These are phyloP conservation scores for Ascomycota sp. DNA, from an alignment of 2,329 filamentous ascomycete species.

Conservation along the genomic window DNA sequence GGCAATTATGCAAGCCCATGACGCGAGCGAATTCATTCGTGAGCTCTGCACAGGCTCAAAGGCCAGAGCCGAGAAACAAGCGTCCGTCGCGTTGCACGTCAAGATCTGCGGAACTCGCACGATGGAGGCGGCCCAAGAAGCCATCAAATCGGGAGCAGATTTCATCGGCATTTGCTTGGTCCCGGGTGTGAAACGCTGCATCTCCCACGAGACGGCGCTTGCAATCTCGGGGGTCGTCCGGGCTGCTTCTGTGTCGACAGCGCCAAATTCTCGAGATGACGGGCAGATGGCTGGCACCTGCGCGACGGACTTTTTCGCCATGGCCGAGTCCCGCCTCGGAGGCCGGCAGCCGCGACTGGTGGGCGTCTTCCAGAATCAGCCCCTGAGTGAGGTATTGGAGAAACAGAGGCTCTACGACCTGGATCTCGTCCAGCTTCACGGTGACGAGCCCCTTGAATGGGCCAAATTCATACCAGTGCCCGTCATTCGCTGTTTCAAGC, in stretches of 20 bases:
- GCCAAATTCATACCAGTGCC: conserved; percentile 74
- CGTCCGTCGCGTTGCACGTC: conserved; percentile 39
- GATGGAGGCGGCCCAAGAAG: conserved; percentile 57
- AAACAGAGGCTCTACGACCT: conserved; percentile 58
- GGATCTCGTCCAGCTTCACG: conserved; percentile 85
- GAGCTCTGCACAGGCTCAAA: conserved; percentile 50
- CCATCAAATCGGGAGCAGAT: conserved; percentile 74
- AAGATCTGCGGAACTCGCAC: conserved; percentile 92
- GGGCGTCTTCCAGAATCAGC: conserved; percentile 85
- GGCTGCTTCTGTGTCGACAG: conserved; percentile 31
- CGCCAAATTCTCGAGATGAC: conserved; percentile 11
- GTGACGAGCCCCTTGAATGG: conserved; percentile 84
- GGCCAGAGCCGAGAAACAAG: conserved; percentile 13
- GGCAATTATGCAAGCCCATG: conserved; percentile 77
- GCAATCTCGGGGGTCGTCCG: conserved; percentile 68
- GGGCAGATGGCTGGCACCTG: conserved; percentile 8
- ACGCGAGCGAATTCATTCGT: conserved; percentile 66
- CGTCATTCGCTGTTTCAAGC: conserved; percentile 71
- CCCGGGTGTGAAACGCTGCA: conserved; percentile 57
- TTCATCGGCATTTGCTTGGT: conserved; percentile 86
- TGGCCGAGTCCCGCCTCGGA: conserved; percentile 25
- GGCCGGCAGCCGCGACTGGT: conserved; percentile 54
- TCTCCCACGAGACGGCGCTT: conserved; percentile 57
- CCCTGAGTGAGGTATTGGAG: conserved; percentile 60
- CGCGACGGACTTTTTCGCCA: conserved; percentile 53